Evolutionary conservation across 768 basidiomycete genomes (phyloP), one percentile per base, ranked within the genome.

Genomic region (Lentinula guzmanii): DNA sequence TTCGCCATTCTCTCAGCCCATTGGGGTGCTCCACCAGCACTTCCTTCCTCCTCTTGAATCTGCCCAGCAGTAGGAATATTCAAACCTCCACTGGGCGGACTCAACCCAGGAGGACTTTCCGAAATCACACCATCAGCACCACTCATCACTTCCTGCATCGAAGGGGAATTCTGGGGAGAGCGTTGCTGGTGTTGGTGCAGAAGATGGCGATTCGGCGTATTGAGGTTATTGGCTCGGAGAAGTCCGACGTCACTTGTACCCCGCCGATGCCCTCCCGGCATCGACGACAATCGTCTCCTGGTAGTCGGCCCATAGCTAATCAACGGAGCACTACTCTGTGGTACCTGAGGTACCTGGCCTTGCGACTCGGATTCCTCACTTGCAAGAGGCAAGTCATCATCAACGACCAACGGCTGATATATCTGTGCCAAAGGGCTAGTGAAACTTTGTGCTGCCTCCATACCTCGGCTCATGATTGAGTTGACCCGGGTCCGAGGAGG

Each of bases 401-500:
- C 83, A 15, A 89, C 73, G 5, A 85, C 58, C 18, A 91, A 64
- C 11, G 90, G 88, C 60, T 87, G 87, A 69, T 83, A 93, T 13
- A 90, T 76, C 68, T 90, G 89, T 1, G 89, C 89, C 3, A 93
- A 77, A 15, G 91, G 90, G 67, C 87, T 88, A 8, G 76, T 68
- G 34, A 76, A 75, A 53, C 72, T 77, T 16, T 79, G 78, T 1
- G 71, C 65, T 16, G 67, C 63, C 18, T 78, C 77, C 4, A 68
- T 65, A 18, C 72, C 73, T 18, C 76, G 78, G 41, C 67, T 71
- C 52, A 83, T 62, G 4, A 79, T 59, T 2, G 85, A 82, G 60
- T 75, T 75, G 5, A 82, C 59, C 33, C 84, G 79, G 11, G 69
- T 64, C 51, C 82, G 76, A 31, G 55, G 76, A 56, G 55, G 70